Evolutionary conservation across 1,284 basidiomycete genomes (phyloP), one percentile per base, ranked within the genome.

Genomic region (Psilocybe mexicana): DNA sequence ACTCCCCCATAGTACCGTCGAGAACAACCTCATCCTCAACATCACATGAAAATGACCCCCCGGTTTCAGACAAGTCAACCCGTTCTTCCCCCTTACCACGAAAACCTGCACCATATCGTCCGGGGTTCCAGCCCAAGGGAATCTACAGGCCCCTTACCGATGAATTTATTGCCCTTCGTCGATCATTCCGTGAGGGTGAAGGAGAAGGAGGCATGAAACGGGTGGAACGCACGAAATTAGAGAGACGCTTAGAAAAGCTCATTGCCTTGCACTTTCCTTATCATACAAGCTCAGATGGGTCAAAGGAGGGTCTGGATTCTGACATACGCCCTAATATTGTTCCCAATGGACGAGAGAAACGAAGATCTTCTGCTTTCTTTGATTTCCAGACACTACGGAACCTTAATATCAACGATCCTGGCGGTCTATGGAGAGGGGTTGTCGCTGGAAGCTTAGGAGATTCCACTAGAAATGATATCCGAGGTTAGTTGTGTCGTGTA

Each of bases 241-340:
- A 91, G 62, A 78, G 93, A 52, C 79, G 93, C 36, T 80, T 95
- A 57, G 93, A 94, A 68, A 96, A 96, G 76, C 80, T 95, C 43
- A 88, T 95, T 54, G 79, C 83, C 52, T 75, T 96, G 6, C 93
- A 96, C 72, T 96, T 96, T 67, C 85, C 90, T 48, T 58, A 51
- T 14, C 48, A 51, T 14, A 33, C 66, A 3, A 63, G 66, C 28
- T 58, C 53, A 30, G 60, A 65, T 28, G 51, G 51, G 30, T 35
- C 58, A 8, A 60, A 59, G 42, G 46, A 65, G 44, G 36, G 47
- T 33, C 28, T 2, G 23, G 44, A 26, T 38, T 40, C 53, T 14
- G 57, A 70, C 52, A 42, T 24, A n/a, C 50, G 59, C 43, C 60
- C 60, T 18, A 46, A 36, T 10, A 40, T 52, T 35, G 47, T 49